Percentiles rank a stretch among this genome's conserved stretches.
Conservation (phyloP, 2,329 filamentous ascomycete species). For the Aspergillus sergii region DNA sequence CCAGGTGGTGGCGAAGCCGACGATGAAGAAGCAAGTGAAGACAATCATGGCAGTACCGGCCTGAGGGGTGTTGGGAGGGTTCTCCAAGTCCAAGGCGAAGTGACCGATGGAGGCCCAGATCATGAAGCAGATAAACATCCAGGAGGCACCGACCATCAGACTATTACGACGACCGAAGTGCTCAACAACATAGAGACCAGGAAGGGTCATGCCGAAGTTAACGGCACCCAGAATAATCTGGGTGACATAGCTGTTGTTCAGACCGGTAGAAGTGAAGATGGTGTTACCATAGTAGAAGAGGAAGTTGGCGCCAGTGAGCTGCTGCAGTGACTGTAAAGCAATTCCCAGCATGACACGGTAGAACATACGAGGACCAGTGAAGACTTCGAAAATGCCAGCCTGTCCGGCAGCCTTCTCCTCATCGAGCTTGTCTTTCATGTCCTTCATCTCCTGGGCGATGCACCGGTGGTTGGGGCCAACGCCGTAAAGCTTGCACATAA, state of each 20-base stretch:
- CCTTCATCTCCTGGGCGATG: slow-evolving; percentile 57
- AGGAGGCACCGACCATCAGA: slow-evolving; percentile 66
- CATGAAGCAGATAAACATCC: slow-evolving; percentile 67
- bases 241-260: slow-evolving; percentile 66
- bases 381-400: slow-evolving; percentile 46
- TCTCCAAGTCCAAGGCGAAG: slow-evolving; percentile 40
- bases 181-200: slow-evolving; percentile 71
- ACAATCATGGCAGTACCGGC: slow-evolving; percentile 71
- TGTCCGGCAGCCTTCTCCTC: slow-evolving; percentile 51
- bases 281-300: slow-evolving; percentile 58
- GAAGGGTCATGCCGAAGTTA: slow-evolving; percentile 69
- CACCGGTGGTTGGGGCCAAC: slow-evolving; percentile 58
- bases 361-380: slow-evolving; percentile 51
- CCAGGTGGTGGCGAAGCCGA: slow-evolving; percentile 71
- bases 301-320: slow-evolving; percentile 53
- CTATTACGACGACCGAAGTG: slow-evolving; percentile 69
- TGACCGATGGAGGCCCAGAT: slow-evolving; percentile 64
- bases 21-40: slow-evolving; percentile 73
- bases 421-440: slow-evolving; percentile 63
- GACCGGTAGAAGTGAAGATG: slow-evolving; percentile 68
- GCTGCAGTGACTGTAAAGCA: slow-evolving; percentile 50
- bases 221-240: slow-evolving; percentile 70
- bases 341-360: slow-evolving; percentile 51
- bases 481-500: slow-evolving; percentile 59
- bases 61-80: slow-evolving; percentile 47